phyloP scores from a whole-genome alignment of 805 yeast genomes.

The Teunomyces aglyptinius region DNA sequence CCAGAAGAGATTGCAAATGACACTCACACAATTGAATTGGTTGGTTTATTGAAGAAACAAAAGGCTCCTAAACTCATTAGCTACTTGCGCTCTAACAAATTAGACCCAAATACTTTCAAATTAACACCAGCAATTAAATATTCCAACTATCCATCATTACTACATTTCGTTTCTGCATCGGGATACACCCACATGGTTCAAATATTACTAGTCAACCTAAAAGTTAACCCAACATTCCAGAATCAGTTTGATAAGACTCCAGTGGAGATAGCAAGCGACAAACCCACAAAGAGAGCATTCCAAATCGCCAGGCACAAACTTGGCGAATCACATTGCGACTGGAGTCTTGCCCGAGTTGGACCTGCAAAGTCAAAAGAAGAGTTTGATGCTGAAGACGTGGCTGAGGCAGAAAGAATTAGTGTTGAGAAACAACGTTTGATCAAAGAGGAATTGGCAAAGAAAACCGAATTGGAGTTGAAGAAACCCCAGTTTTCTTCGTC shows the following conservation, averaged over 20 bases:
- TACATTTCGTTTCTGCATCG: conserved; percentile 74
- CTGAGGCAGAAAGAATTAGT: conserved; percentile 35
- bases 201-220: conserved; percentile 57
- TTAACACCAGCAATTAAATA: conserved; percentile 57
- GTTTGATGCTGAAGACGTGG: conserved; percentile 42
- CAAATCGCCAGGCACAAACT: conserved; percentile 63
- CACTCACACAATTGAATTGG: conserved; percentile 55
- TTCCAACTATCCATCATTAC: conserved; percentile 61
- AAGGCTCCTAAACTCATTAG: conserved; percentile 71
- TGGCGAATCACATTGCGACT: conserved; percentile 69
- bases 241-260: conserved; percentile 63
- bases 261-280: conserved; percentile 57
- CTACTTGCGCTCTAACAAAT: conserved; percentile 56
- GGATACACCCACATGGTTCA: conserved; percentile 68
- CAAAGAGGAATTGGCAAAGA: conserved; percentile 43
- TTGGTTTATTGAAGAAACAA: conserved; percentile 62
- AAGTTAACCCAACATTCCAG: conserved; percentile 63
- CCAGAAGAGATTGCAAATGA: conserved; percentile 38
- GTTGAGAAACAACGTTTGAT: conserved; percentile 40
- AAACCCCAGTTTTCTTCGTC: conserved; percentile 29
- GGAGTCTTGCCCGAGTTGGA: conserved; percentile 69
- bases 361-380: conserved; percentile 57
- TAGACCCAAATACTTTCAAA: conserved; percentile 47
- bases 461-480: conserved; percentile 39
- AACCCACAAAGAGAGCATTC: conserved; percentile 51